These are phyloP conservation scores for Takashimella tepidaria DNA, from an alignment of 1,284 basidiomycete species.

Conservation along the genomic window DNA sequence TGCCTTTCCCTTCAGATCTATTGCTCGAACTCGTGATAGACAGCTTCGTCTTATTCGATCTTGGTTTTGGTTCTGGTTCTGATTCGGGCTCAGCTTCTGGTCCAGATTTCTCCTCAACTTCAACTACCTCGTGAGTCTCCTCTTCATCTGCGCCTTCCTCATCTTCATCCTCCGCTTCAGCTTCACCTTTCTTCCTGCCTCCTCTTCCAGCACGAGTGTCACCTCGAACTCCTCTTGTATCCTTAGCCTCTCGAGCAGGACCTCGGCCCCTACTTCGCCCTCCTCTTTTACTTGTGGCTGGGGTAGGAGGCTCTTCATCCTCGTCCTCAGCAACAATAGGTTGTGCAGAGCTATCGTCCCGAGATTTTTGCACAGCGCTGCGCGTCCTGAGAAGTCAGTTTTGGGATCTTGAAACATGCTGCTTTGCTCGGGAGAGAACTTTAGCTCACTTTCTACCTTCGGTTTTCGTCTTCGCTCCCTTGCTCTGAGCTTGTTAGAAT, in stretches of 20 bases:
- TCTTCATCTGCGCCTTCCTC: too few species aligned
- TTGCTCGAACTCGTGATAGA: neutral
- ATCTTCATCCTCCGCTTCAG: neutral
- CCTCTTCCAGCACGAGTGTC: neutral
- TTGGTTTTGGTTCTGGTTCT: conserved; percentile 4
- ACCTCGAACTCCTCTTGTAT: neutral
- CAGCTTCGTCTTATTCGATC: neutral
- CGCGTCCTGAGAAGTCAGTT: neutral
- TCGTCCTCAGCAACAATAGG: conserved; percentile 1
- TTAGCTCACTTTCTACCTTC: neutral
- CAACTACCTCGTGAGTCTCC: too few species aligned
- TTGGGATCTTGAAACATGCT: neutral
- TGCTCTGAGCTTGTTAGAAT: neutral
- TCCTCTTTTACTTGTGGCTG: too few species aligned
- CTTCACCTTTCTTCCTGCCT: conserved; percentile 3
- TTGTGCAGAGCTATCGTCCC: neutral
- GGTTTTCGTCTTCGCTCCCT: neutral
- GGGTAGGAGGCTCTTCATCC: too few species aligned
- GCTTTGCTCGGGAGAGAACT: neutral
- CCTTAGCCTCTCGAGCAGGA: too few species aligned
- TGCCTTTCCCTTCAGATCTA: neutral
- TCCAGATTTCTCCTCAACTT: neutral
- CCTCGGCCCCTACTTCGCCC: too few species aligned
- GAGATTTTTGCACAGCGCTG: neutral
- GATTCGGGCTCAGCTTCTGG: conserved; percentile 5